Conservation (phyloP, 2,329 filamentous ascomycete genomes). For the Hymenoscyphus scutula region DNA sequence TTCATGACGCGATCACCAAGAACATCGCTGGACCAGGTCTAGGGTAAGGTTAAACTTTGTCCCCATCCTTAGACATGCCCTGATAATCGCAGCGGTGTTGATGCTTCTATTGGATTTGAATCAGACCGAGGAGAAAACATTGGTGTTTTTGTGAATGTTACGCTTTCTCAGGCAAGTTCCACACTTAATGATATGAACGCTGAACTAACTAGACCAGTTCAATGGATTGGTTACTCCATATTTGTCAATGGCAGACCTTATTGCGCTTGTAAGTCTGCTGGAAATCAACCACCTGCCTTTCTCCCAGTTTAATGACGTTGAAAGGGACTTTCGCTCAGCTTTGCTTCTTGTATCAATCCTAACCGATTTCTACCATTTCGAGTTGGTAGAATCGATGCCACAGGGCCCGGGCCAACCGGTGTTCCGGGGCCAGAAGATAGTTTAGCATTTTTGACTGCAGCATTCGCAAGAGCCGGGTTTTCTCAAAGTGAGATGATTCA, state of each 20-base stretch:
- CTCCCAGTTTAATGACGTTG: too few relatives aligned
- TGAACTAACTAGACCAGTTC: background rate
- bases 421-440: conserved; percentile 22
- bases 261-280: conserved; percentile 19
- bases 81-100: conserved; percentile 43
- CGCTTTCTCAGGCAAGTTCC: conserved; percentile 8
- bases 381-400: conserved; percentile 35
- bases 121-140: conserved; percentile 40
- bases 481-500: conserved; percentile 24
- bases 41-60: conserved; percentile 9
- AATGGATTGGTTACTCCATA: conserved; percentile 2
- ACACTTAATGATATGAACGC: too few relatives aligned
- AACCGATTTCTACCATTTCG: conserved; percentile 20
- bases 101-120: conserved; percentile 40
- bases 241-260: conserved; percentile 24
- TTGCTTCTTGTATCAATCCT: conserved; percentile 15
- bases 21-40: conserved; percentile 36
- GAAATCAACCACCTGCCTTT: too few relatives aligned
- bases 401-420: conserved; percentile 21
- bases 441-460: conserved; percentile 15
- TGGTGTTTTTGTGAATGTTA: conserved; percentile 43
- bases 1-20: conserved; percentile 59
- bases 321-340: background rate
- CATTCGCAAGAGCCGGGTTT: conserved; percentile 28
- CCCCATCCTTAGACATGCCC: background rate